Base-by-base conservation (phyloP, 164 flowering plant genomes). In the Paratinospora sagittata region DNA sequence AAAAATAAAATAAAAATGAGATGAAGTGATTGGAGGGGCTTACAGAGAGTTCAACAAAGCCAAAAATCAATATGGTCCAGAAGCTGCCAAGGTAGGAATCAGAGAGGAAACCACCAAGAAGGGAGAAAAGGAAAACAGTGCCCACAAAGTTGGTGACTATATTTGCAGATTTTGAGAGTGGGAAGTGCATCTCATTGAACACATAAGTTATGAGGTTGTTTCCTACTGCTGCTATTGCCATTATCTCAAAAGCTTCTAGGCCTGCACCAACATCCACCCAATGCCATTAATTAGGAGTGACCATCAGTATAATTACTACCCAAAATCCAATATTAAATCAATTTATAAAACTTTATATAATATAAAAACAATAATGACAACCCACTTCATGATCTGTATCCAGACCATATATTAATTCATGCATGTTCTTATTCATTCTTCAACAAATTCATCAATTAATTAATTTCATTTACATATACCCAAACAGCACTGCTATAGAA, bases 151-250 rank as follows among this genome's bases (percentile, higher is more conserved):
- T 92, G 2, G 98, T 95, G 43, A 95, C 97, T 23, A 82, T 79
- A 64, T 95, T 95, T 69, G 98, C 98, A 7, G 98, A 81, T 65
- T 86, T 82, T 47, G 97, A 77, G 74, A 95, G 75, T 0, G 97
- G 71, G 81, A 85, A 90, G 75, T 95, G 97, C 98, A 95, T 90
- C 73, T 92, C 94, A 66, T 87, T 86, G 72, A 92, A 84, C 67
- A 90, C 84, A 80, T 95, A 95, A 2, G 93, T 88, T 71, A 90
- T 90, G 45, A 95, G 91, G 73, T 92, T 95, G 88, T 88, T 90
- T 77, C 97, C 98, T 49, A 90, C 97, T 45, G 92, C 97, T 16
- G 96, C 97, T 24, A 95, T 90, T 60, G 84, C 97, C 97, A 90
- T 90, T 63, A 88, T 92, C 85, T 95, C 97, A 80, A 89, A 92